phyloP scores from a whole-genome alignment of 805 yeast genomes.

The Candida berthetii region DNA sequence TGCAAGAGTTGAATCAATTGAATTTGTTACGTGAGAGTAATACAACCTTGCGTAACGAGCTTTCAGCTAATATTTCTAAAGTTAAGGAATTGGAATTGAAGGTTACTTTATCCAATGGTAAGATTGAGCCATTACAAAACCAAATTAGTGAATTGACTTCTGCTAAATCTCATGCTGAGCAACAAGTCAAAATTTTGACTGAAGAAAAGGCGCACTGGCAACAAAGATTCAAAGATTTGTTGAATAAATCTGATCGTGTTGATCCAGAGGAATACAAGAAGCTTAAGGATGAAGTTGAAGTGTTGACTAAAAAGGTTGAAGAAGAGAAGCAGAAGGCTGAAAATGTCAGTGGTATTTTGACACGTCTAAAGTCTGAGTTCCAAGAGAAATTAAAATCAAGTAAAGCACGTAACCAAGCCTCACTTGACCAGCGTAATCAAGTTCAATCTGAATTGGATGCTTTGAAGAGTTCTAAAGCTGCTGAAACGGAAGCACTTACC shows the following conservation, averaged over 20 bases:
- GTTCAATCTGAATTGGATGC: slow-evolving; percentile 9
- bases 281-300: slow-evolving; percentile 24
- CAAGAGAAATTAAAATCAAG: slow-evolving; percentile 19
- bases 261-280: slow-evolving; percentile 40
- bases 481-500: neutral
- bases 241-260: slow-evolving; percentile 37
- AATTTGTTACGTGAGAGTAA: slow-evolving; percentile 66
- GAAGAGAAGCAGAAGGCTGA: slow-evolving; percentile 16
- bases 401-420: neutral
- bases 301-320: slow-evolving; percentile 14
- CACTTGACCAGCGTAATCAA: neutral
- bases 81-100: slow-evolving; percentile 34
- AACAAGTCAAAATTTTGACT: slow-evolving; percentile 37
- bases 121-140: slow-evolving; percentile 40
- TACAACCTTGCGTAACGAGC: slow-evolving; percentile 51
- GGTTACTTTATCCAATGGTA: slow-evolving; percentile 22
- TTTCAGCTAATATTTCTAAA: slow-evolving; percentile 22
- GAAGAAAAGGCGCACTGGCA: slow-evolving; percentile 61
- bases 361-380: slow-evolving; percentile 16
- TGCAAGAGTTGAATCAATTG: slow-evolving; percentile 53
- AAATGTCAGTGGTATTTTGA: slow-evolving; percentile 14
- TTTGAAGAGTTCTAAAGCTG: neutral
- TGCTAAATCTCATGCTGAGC: slow-evolving; percentile 40
- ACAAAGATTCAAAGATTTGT: slow-evolving; percentile 39
- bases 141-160: slow-evolving; percentile 30